phyloP scores from a whole-genome alignment of 164 flowering plant genomes.

The Annona squamosa region DNA sequence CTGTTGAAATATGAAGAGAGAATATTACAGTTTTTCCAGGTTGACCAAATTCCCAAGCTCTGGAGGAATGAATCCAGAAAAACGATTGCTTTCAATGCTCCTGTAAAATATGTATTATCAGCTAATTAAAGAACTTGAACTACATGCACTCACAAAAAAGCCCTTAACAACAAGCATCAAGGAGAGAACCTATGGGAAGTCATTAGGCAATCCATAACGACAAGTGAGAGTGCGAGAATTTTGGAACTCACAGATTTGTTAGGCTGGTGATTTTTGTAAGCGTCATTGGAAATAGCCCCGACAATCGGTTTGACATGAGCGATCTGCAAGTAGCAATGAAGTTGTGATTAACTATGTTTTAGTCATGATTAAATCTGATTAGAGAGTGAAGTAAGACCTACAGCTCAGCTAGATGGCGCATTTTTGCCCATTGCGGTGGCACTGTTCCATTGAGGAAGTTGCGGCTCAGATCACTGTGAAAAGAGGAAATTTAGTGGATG shows the following conservation, averaged over 20 bases:
- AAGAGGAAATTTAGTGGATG: not conserved
- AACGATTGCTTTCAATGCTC: constrained; percentile 54
- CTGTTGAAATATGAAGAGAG: constrained; percentile 1
- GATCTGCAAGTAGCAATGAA: constrained; percentile 36
- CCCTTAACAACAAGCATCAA: not conserved
- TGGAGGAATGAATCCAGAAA: constrained; percentile 47
- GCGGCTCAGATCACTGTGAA: constrained; percentile 63
- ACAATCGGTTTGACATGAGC: constrained; percentile 64
- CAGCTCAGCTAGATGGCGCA: constrained; percentile 49
- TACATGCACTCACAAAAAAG: not conserved
- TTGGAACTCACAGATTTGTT: constrained; percentile 49
- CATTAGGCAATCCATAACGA: not conserved
- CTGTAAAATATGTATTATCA: constrained; percentile 13
- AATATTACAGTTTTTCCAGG: constrained; percentile 41
- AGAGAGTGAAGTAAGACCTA: constrained; percentile 17
- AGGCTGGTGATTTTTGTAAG: constrained; percentile 57
- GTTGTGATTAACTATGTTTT: not conserved
- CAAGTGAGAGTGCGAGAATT: not conserved
- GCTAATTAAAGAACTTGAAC: not conserved
- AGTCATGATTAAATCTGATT: not conserved
- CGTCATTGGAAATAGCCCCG: constrained; percentile 66
- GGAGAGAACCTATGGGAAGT: not conserved
- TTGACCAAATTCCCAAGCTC: constrained; percentile 49
- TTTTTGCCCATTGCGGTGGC: constrained; percentile 57
- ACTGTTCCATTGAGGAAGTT: constrained; percentile 51